Conservation (phyloP, 2,329 filamentous ascomycete species). For the Aspergillus phoenicis region DNA sequence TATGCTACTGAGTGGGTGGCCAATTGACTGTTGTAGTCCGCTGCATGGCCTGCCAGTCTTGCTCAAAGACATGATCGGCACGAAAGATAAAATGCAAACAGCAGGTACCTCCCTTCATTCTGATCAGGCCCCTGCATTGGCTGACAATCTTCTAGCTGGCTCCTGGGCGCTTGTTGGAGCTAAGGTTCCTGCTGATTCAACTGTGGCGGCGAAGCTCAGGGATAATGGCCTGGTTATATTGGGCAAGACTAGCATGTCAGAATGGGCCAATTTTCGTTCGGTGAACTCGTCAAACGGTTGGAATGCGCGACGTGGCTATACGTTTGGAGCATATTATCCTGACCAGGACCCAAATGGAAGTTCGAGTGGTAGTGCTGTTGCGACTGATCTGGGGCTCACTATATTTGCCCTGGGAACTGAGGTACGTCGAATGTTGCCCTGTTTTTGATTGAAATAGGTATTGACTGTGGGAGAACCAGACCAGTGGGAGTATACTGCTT, state of each 20-base stretch:
- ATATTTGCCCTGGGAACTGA: conserved; percentile 64
- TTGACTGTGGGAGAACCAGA: conserved; percentile 36
- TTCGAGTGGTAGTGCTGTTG: conserved; percentile 64
- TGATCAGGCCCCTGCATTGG: background rate
- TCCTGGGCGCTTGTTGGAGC: conserved; percentile 65
- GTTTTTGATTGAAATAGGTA: no score
- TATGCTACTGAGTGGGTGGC: background rate
- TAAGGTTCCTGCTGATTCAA: conserved; percentile 59
- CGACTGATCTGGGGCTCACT: conserved; percentile 61
- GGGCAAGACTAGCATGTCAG: conserved; percentile 66
- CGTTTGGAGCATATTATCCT: conserved; percentile 62
- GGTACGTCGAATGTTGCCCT: conserved; percentile 23
- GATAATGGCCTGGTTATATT: conserved; percentile 65
- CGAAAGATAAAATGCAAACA: conserved; percentile 64
- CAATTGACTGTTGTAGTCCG: conserved; percentile 42
- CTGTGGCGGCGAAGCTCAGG: conserved; percentile 62
- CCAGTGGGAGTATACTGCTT: conserved; percentile 64
- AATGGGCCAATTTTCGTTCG: conserved; percentile 67
- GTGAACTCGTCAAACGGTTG: conserved; percentile 61
- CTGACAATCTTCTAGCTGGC: conserved; percentile 49
- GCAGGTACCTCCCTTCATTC: conserved; percentile 40
- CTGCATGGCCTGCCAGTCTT: conserved; percentile 67
- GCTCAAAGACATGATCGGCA: conserved; percentile 70
- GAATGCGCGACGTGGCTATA: conserved; percentile 66
- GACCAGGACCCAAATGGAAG: conserved; percentile 64